Evolutionary conservation across 2,329 filamentous ascomycete genomes (phyloP).

Genomic region (Epichloe amarillans): DNA sequence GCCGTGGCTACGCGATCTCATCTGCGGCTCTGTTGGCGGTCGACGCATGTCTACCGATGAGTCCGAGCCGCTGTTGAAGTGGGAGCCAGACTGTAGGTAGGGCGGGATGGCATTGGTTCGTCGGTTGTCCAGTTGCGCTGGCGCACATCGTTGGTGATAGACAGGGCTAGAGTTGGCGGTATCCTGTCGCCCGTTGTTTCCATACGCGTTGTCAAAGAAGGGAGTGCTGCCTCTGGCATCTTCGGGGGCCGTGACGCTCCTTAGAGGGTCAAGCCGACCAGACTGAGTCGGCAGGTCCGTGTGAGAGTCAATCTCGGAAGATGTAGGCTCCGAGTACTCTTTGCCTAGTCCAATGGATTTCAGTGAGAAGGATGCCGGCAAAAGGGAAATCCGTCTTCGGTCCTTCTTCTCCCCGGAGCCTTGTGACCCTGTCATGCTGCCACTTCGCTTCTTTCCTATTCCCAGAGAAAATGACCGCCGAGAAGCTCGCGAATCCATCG

Average conservation of each 20-base stretch:
- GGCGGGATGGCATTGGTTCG: slow-evolving; percentile 31
- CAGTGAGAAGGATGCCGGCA: slow-evolving; percentile 50
- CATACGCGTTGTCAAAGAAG: slow-evolving; percentile 27
- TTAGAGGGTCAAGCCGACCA: slow-evolving; percentile 15
- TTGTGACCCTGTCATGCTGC: slow-evolving; percentile 47
- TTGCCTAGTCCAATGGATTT: slow-evolving; percentile 49
- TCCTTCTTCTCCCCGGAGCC: slow-evolving; percentile 42
- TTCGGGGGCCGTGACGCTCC: slow-evolving; percentile 22
- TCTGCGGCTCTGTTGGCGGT: slow-evolving; percentile 24
- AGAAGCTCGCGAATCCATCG: slow-evolving; percentile 54
- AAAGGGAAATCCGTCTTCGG: slow-evolving; percentile 57
- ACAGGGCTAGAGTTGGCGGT: slow-evolving; percentile 21
- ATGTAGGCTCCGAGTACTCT: slow-evolving; percentile 27
- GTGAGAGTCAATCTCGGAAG: slow-evolving; percentile 36
- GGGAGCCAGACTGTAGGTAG: slow-evolving; percentile 31
- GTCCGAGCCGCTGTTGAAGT: slow-evolving; percentile 38
- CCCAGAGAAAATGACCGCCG: slow-evolving; percentile 59
- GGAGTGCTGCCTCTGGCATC: slow-evolving; percentile 23
- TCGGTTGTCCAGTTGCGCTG: slow-evolving; percentile 25
- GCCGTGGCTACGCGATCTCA: slow-evolving; percentile 30
- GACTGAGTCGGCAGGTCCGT: slow-evolving; percentile 40
- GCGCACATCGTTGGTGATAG: slow-evolving; percentile 29
- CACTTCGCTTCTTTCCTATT: slow-evolving; percentile 57
- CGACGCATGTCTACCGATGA: slow-evolving; percentile 37
- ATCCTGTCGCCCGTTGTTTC: slow-evolving; percentile 23